Evolutionary conservation across 768 basidiomycete species (phyloP).

Genomic region (Clathrus columnatus): DNA sequence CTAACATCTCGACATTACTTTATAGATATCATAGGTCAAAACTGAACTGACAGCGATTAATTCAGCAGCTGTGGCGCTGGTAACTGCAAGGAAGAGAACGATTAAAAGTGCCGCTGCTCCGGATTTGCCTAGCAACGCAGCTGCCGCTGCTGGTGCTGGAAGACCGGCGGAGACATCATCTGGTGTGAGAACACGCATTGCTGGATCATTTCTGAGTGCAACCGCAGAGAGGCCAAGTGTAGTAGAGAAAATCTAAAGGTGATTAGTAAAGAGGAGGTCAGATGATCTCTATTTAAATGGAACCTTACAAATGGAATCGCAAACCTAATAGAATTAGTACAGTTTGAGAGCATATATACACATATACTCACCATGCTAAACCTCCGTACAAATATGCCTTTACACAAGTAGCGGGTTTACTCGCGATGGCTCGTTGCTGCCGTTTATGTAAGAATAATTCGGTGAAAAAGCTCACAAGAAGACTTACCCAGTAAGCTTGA

Average conservation of each 20-base stretch:
- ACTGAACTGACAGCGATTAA: slow-evolving; percentile 83
- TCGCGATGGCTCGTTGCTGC: slow-evolving; percentile 80
- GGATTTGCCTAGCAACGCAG: slow-evolving; percentile 67
- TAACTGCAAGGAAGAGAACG: slow-evolving; percentile 81
- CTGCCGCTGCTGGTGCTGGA: slow-evolving; percentile 75
- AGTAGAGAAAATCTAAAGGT: slow-evolving; percentile 53
- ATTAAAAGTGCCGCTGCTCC: slow-evolving; percentile 76
- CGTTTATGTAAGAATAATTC: background rate
- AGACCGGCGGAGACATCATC: slow-evolving; percentile 83
- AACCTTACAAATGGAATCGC: slow-evolving; percentile 59
- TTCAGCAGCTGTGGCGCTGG: slow-evolving; percentile 80
- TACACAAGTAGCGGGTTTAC: slow-evolving; percentile 72
- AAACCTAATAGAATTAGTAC: slow-evolving; percentile 38
- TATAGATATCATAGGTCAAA: slow-evolving; percentile 81
- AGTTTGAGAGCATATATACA: background rate
- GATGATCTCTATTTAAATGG: background rate
- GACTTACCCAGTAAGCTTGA: slow-evolving; percentile 63
- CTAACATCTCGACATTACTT: slow-evolving; percentile 29
- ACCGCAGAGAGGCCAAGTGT: slow-evolving; percentile 84
- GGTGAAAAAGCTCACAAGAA: background rate
- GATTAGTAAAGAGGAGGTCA: background rate
- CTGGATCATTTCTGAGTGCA: slow-evolving; percentile 54
- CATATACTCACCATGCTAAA: slow-evolving; percentile 57
- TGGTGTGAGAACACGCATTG: slow-evolving; percentile 33
- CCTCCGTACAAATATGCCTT: slow-evolving; percentile 89